Conservation (phyloP, 2,329 filamentous ascomycete genomes). For the Exophiala aquamarina region DNA sequence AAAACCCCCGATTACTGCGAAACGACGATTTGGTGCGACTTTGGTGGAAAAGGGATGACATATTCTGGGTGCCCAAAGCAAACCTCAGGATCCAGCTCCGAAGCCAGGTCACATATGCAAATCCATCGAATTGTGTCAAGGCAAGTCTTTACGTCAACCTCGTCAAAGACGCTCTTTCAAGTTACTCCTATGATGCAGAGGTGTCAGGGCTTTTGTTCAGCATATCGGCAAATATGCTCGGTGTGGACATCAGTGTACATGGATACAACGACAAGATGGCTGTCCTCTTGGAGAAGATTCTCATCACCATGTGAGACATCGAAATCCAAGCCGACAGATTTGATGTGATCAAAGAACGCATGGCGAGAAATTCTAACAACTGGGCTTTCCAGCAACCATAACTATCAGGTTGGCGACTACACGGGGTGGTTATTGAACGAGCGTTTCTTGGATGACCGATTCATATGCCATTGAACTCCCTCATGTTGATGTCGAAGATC, state of each 20-base stretch:
- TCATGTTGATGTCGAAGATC: conserved; percentile 69
- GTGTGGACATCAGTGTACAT: conserved; percentile 74
- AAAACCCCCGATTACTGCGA: conserved; percentile 76
- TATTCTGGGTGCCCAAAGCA: conserved; percentile 96
- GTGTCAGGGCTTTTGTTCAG: conserved; percentile 84
- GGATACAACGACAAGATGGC: conserved; percentile 97
- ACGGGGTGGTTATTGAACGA: conserved; percentile 78
- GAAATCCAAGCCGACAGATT: conserved; percentile 86
- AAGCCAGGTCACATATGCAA: conserved; percentile 74
- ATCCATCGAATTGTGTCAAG: conserved; percentile 75
- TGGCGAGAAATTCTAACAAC: conserved; percentile 76
- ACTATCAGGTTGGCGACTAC: conserved; percentile 80
- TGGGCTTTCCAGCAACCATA: conserved; percentile 87
- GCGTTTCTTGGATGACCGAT: conserved; percentile 73
- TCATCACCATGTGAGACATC: conserved; percentile 79
- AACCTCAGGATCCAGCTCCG: conserved; percentile 78
- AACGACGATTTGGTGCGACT: conserved; percentile 78
- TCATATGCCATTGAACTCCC: conserved; percentile 77
- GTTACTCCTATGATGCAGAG: conserved; percentile 95
- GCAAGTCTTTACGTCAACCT: conserved; percentile 79
- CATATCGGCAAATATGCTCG: conserved; percentile 69
- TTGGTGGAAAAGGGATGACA: conserved; percentile 99
- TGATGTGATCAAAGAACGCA: conserved; percentile 82
- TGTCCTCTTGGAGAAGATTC: conserved; percentile 84
- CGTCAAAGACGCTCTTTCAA: conserved; percentile 82